Conservation (phyloP, 2,329 filamentous ascomycete species). For the Colletotrichum truncatum region DNA sequence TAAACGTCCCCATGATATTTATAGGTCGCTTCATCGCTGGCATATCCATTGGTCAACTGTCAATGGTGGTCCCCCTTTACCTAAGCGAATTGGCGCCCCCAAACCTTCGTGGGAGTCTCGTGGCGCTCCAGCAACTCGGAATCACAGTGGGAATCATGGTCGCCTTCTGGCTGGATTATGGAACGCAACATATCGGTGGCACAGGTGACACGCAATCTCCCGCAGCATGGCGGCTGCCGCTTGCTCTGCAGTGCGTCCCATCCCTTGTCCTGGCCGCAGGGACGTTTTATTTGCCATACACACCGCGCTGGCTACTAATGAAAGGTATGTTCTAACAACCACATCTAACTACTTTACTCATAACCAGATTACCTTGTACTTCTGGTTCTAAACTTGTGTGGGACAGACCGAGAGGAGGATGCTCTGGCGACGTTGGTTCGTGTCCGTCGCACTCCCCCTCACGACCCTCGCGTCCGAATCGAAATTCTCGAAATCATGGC, state of each 20-base stretch:
- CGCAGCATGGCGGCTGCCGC: slow-evolving; percentile 55
- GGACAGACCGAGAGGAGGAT: slow-evolving; percentile 36
- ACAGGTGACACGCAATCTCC: slow-evolving; percentile 52
- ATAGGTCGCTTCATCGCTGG: slow-evolving; percentile 53
- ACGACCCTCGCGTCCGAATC: slow-evolving; percentile 37
- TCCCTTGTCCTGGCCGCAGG: slow-evolving; percentile 63
- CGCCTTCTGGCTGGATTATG: slow-evolving; percentile 53
- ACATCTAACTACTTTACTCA: not conserved
- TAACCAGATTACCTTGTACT: fast-evolving
- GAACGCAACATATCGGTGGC: slow-evolving; percentile 51
- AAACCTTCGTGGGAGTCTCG: slow-evolving; percentile 56
- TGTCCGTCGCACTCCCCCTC: slow-evolving; percentile 43
- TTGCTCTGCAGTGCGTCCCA: slow-evolving; percentile 56
- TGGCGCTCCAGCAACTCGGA: slow-evolving; percentile 52
- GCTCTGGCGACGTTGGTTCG: slow-evolving; percentile 41
- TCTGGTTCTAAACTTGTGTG: not conserved
- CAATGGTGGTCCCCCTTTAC: slow-evolving; percentile 51
- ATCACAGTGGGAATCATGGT: slow-evolving; percentile 54
- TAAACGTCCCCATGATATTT: slow-evolving; percentile 48
- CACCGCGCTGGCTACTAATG: slow-evolving; percentile 46
- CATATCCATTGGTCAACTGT: slow-evolving; percentile 50
- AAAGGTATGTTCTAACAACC: slow-evolving; percentile 9
- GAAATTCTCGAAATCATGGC: slow-evolving; percentile 48
- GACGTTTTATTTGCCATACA: slow-evolving; percentile 60
- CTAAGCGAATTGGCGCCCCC: slow-evolving; percentile 59